Base-by-base conservation (phyloP, 345 rosid genomes). In the Moringa oleifera region DNA sequence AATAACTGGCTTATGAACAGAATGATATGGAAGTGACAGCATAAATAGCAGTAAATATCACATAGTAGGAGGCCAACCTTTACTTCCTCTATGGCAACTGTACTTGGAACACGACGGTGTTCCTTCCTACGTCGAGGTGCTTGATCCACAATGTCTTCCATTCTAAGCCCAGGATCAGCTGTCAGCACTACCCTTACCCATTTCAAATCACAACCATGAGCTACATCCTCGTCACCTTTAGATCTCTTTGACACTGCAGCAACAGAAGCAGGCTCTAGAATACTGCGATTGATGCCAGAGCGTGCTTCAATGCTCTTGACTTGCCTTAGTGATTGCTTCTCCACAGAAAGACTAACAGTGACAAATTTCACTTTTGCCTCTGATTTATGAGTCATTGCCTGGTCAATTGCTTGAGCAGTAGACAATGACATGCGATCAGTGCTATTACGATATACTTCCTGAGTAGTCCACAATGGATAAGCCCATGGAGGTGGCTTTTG, bases 401-500 rank as follows among this genome's bases (percentile, higher is more conserved):
- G 97, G 76, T 95, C 99, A 71, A 95, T 95, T 28, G 99, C 97
- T 81, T 88, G 91, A 20, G 93, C 99, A 52, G 97, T 89, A 31
- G 99, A 91, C 57, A 67, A 71, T 13, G 99, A 95, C 99, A 95
- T 82, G 68, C 97, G 85, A 71, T 95, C 99, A 56, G 90, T 83
- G 78, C 99, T 95, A 67, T 95, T 88, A 53, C 99, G 91, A 77
- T 95, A 95, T 15, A 67, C 93, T 73, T 95, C 99, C 75, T 95
- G 99, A 28, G 93, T 64, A 76, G 95, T 91, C 96, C 97, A 82
- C 77, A 95, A 79, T 67, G 99, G 99, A 85, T 85, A 95, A 64
- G 99, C 99, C 99, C 97, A 95, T 49, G 99, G 95, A 73, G 99
- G 99, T 37, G 99, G 99, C 81, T 87, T 88, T 25, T 75, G 97